Evolutionary conservation across 2,329 filamentous ascomycete species (phyloP).

Genomic region (Polychaeton citri): DNA sequence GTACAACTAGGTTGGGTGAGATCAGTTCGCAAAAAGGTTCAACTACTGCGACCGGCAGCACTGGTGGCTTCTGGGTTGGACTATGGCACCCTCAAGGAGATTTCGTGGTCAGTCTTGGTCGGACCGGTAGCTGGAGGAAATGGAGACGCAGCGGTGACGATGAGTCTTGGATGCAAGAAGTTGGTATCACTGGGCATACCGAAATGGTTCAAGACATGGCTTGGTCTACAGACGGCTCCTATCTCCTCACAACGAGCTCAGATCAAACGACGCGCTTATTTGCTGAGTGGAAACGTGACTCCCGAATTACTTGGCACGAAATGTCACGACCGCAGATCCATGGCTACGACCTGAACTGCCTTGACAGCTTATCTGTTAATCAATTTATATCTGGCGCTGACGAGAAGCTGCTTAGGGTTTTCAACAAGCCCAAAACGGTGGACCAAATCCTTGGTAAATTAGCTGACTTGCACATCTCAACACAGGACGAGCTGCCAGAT

Average conservation of each 20-base stretch:
- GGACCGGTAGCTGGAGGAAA: constrained; percentile 84
- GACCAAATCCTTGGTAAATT: constrained; percentile 43
- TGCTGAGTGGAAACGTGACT: constrained; percentile 54
- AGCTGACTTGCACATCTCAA: constrained; percentile 6
- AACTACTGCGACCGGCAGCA: constrained; percentile 89
- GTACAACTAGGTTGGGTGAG: constrained; percentile 72
- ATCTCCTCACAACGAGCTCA: constrained; percentile 74
- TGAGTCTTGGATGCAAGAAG: constrained; percentile 55
- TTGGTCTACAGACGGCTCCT: constrained; percentile 72
- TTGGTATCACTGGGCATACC: constrained; percentile 75
- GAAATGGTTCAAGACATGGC: constrained; percentile 66
- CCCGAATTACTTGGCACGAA: constrained; percentile 68
- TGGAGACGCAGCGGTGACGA: constrained; percentile 51
- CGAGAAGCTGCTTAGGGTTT: constrained; percentile 94
- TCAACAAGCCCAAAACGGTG: constrained; percentile 75
- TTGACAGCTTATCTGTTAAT: constrained; percentile 57
- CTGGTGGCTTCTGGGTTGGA: constrained; percentile 91
- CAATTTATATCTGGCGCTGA: constrained; percentile 92
- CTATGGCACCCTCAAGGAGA: constrained; percentile 73
- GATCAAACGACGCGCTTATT: constrained; percentile 91
- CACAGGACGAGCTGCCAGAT: constrained; percentile 48
- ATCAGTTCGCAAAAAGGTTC: constrained; percentile 92
- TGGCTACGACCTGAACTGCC: constrained; percentile 93
- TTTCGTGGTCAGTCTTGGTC: constrained; percentile 67
- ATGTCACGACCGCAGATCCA: constrained; percentile 94